These are phyloP conservation scores for Centaurea solstitialis DNA, from an alignment of 129 eudicot genomes.

Conservation along the genomic window DNA sequence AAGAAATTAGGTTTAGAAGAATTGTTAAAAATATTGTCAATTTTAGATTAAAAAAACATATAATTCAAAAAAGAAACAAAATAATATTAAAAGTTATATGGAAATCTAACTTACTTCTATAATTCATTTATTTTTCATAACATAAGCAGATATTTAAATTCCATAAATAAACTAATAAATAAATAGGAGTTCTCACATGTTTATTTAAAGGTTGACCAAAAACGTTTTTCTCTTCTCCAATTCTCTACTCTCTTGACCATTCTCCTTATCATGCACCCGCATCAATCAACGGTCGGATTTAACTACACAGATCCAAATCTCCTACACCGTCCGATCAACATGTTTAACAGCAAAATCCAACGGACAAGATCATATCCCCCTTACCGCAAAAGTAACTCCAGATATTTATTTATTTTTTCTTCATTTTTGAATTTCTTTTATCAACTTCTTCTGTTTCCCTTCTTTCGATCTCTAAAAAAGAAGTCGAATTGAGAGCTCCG, in stretches of 20 bases:
- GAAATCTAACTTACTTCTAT: no score
- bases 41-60: no score
- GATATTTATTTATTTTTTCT: no score
- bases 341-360: not conserved
- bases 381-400: constrained; percentile 11
- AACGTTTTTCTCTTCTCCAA: not conserved
- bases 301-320: not conserved
- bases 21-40: not conserved
- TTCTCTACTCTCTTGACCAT: not conserved
- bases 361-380: not conserved
- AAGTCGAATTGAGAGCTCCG: not conserved
- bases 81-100: no score
- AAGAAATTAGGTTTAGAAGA: not conserved
- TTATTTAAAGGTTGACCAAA: not conserved
- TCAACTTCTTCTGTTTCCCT: not conserved
- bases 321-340: not conserved
- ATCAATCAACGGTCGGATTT: constrained; percentile 6
- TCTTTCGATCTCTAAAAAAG: not conserved
- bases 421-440: not conserved
- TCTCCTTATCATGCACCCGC: not conserved
- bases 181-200: not conserved
- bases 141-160: no score
- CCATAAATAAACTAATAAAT: not conserved
- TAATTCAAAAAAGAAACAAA: no score
- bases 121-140: no score